Conservation (phyloP, 2,329 filamentous ascomycete species). For the Helotiales sp. region DNA sequence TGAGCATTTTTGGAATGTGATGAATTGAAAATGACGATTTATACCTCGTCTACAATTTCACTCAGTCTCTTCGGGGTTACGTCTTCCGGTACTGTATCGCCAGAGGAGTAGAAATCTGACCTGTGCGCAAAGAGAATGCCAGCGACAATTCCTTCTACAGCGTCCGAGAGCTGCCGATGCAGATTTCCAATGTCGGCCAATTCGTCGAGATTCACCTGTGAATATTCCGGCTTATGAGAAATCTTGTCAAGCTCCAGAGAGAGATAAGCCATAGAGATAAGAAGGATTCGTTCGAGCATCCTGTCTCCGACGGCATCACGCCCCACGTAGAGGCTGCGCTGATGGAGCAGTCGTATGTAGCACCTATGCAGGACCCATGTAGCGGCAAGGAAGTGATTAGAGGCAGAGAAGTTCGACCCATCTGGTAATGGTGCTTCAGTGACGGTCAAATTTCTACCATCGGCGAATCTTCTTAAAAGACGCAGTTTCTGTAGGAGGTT, state of each 20-base stretch:
- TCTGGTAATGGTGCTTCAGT: neutral
- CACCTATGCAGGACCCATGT: neutral
- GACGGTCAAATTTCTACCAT: neutral
- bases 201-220: neutral
- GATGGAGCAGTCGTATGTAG: neutral
- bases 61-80: neutral
- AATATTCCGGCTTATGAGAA: neutral
- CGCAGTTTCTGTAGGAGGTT: neutral
- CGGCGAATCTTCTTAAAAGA: neutral
- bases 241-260: neutral
- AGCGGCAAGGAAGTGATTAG: neutral
- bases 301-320: neutral
- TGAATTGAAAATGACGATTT: neutral
- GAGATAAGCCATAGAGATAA: neutral
- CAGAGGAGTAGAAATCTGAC: neutral
- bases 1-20: neutral
- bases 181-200: neutral
- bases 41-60: neutral
- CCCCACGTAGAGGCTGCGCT: neutral
- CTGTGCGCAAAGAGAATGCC: neutral
- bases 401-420: neutral
- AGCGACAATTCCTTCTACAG: neutral
- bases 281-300: neutral
- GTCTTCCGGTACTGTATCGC: neutral
- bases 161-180: neutral